Evolutionary conservation across 805 yeast species (phyloP), one percentile per base, ranked within the genome.

Genomic region (Wickerhamiella parazyma): DNA sequence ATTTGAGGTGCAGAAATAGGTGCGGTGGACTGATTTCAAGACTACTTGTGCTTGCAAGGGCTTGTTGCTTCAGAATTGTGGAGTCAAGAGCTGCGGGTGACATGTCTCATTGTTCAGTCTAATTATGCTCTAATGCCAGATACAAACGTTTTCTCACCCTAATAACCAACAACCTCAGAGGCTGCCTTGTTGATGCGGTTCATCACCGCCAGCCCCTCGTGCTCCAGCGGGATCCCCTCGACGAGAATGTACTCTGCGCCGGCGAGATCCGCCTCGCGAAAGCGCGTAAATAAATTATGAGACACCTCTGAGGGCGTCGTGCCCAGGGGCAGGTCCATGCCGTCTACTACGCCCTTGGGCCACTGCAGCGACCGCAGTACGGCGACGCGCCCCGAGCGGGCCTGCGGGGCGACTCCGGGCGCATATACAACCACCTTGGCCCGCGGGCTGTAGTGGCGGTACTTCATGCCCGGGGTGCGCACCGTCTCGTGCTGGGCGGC

Each of bases 391-490:
- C 39, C 40, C 8, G 18, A 3, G 14, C 50, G 44, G 3, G 49
- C 47, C 1, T 41, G 22, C 12, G 65, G 41, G 41, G 58, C 65
- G 3, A 51, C 45, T 12, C 74, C 66, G 20, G 74, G 69, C 19
- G 67, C 61, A 49, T 85, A 75, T 4, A 87, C 60, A 0, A 80
- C 65, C 3, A 91, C 97, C 46, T 72, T 75, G 0, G 96, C 95
- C 1, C 71, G 71, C 3, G 98, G 98, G 0, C 95, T 82, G 59
- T 91, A 91, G 60, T 91, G 98, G 52, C 82, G 77, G 59, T 91
- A 91, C 57, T 91, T 91, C 98, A 91, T 91, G 0, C 98, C 98
- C 0, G 98, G 98, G 0, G 98, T 91, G 52, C 81, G 72, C 49
- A 84, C 96, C 25, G 67, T 63, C 16, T 77, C 81, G 1, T 62